Evolutionary conservation across 352 stramenopile species (phyloP).

Genomic region (Globisporangium abappressorium): DNA sequence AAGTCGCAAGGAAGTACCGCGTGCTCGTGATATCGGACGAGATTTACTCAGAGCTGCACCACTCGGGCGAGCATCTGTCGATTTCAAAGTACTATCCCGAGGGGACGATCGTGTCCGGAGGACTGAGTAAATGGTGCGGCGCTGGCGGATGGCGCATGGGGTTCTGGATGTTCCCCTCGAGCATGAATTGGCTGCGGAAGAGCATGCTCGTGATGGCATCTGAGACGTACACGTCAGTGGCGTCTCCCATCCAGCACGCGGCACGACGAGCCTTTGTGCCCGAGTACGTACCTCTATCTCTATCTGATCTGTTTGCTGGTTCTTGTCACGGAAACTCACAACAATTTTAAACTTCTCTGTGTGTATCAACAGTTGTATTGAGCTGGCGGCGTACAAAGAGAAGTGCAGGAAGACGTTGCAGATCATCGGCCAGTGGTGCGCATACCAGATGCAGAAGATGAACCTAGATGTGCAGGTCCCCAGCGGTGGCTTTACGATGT

Average conservation of each 20-base stretch:
- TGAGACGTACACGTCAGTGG: conserved; percentile 86
- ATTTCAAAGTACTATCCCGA: conserved; percentile 87
- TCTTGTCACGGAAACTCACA: not conserved
- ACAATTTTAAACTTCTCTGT: not conserved
- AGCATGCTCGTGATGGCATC: conserved; percentile 89
- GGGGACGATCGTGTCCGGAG: conserved; percentile 85
- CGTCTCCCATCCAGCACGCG: conserved; percentile 83
- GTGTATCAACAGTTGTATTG: conserved; percentile 50
- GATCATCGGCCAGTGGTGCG: conserved; percentile 79
- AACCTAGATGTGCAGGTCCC: conserved; percentile 73
- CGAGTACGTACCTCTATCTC: conserved; percentile 39
- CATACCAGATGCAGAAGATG: conserved; percentile 84
- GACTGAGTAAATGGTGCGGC: conserved; percentile 87
- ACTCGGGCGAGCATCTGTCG: conserved; percentile 68
- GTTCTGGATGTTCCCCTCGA: conserved; percentile 83
- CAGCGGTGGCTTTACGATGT: conserved; percentile 82
- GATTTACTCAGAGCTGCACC: conserved; percentile 86
- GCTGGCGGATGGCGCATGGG: conserved; percentile 87
- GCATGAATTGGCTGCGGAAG: conserved; percentile 76
- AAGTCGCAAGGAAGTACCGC: conserved; percentile 78
- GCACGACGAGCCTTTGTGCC: conserved; percentile 74
- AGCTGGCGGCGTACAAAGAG: conserved; percentile 74
- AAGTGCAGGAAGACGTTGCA: conserved; percentile 82
- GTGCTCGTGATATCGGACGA: conserved; percentile 89
- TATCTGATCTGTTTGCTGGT: not conserved